Percentiles rank a stretch among this genome's conserved stretches.
phyloP scores from a whole-genome alignment of 257 asterid species.

The Solanum arcanum region DNA sequence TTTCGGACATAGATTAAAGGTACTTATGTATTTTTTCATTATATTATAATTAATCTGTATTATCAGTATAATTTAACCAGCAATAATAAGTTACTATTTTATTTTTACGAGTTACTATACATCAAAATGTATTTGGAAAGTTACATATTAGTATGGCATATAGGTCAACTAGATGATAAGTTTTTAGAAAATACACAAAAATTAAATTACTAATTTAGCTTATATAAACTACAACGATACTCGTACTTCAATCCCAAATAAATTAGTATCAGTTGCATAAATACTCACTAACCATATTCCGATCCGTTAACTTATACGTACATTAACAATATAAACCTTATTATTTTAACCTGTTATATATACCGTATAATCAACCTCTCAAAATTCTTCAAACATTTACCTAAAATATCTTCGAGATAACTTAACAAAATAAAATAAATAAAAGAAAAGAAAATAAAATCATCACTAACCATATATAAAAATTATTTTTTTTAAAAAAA shows the following conservation, averaged over 20 bases:
- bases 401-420: neutral
- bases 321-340: neutral
- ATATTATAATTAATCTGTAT: neutral
- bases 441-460: too few species aligned
- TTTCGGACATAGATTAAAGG: accelerated
- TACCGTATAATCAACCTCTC: neutral
- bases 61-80: neutral
- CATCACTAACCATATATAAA: neutral
- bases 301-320: neutral
- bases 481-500: neutral
- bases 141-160: neutral
- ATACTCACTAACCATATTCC: neutral
- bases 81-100: neutral
- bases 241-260: neutral
- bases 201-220: neutral
- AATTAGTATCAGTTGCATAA: neutral
- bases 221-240: neutral
- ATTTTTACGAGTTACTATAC: neutral
- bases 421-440: neutral
- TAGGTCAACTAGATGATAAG: neutral
- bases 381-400: neutral
- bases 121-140: neutral
- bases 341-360: neutral
- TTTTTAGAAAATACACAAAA: neutral
- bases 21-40: neutral